Conservation (phyloP, 140 eudicot genomes). For the Bidens hawaiensis region DNA sequence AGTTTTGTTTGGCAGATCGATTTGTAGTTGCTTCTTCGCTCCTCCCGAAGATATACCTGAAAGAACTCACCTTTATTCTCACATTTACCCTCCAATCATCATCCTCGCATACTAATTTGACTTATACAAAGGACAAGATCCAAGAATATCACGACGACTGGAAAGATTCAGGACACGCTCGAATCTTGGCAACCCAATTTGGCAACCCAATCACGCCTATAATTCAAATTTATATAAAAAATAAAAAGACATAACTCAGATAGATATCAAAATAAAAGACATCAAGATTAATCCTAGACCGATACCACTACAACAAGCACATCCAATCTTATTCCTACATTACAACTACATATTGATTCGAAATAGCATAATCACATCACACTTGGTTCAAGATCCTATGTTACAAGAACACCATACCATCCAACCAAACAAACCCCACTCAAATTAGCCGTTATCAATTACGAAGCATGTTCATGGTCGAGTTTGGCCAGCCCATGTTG, state of each 20-base stretch:
- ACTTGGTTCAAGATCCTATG: conserved; percentile 8
- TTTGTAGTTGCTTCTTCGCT: no score
- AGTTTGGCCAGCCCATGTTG: conserved; percentile 74
- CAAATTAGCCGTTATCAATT: conserved; percentile 24
- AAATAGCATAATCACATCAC: neutral
- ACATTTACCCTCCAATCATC: no score
- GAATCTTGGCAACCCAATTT: no score
- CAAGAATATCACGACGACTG: no score
- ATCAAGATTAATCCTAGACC: conserved; percentile 11
- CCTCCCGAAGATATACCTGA: no score
- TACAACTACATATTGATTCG: neutral
- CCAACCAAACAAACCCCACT: conserved; percentile 5
- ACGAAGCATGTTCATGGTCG: conserved; percentile 64
- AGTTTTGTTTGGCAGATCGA: no score
- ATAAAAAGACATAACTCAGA: neutral
- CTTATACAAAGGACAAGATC: no score
- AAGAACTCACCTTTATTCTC: no score
- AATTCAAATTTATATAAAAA: neutral
- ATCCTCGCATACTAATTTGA: no score
- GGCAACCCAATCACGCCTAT: neutral
- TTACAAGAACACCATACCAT: conserved; percentile 10
- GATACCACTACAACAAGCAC: conserved; percentile 6
- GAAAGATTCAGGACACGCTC: no score
- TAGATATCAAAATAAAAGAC: neutral
- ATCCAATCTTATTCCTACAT: conserved; percentile 5